Conservation (phyloP, 2,329 filamentous ascomycete species). For the Aspergillus neotritici region DNA sequence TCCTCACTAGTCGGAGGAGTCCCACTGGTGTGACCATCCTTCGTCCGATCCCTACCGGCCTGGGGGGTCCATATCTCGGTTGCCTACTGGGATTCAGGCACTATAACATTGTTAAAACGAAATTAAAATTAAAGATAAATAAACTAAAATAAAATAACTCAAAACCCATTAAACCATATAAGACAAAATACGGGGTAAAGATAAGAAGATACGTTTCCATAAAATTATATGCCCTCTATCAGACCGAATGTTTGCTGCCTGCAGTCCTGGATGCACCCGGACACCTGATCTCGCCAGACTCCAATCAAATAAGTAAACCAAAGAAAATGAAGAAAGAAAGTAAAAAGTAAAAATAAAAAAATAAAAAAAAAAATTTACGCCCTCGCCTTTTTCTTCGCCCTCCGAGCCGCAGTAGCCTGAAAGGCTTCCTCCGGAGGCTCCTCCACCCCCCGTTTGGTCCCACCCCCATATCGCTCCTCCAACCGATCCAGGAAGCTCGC, state of each 20-base stretch:
- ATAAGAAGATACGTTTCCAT: background rate
- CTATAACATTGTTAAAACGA: no score
- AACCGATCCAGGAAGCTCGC: conserved; percentile 64
- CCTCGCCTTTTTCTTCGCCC: conserved; percentile 34
- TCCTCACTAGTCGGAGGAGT: no score
- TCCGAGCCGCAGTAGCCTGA: conserved; percentile 34
- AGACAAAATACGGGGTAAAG: no score
- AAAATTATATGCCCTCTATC: no score
- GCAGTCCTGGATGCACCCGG: background rate
- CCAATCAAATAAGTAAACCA: background rate
- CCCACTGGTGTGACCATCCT: no score
- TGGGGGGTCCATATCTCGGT: no score
- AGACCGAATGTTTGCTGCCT: no score
- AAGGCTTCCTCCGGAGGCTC: conserved; percentile 62
- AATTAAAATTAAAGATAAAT: no score
- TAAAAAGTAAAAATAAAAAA: conserved; percentile 1
- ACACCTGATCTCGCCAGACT: background rate
- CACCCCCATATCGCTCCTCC: conserved; percentile 66
- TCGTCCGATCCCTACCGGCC: no score
- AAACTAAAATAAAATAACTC: no score
- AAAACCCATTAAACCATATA: no score
- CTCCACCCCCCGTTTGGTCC: conserved; percentile 43
- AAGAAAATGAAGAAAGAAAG: background rate
- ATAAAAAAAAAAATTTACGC: background rate
- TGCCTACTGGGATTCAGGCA: no score